These are phyloP conservation scores for Pseudogymnoascus sp. DNA, from an alignment of 2,329 filamentous ascomycete genomes.

Conservation along the genomic window DNA sequence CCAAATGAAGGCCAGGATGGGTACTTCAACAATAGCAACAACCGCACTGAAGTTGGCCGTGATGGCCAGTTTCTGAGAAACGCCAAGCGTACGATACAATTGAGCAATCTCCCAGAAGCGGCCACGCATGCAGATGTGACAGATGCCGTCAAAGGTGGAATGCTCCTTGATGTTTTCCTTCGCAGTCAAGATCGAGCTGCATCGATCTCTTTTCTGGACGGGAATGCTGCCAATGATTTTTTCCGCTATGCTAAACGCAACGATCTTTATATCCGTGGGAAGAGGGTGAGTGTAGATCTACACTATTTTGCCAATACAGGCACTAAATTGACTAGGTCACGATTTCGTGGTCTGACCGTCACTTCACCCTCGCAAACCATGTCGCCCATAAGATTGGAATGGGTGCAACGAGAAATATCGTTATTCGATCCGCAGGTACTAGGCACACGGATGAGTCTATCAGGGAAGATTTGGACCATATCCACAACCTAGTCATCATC, in stretches of 20 bases:
- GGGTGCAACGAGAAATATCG: constrained; percentile 68
- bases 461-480: constrained; percentile 71
- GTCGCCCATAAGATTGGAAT: constrained; percentile 56
- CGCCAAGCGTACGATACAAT: constrained; percentile 51
- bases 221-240: constrained; percentile 58
- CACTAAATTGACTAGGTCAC: constrained; percentile 47
- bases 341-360: constrained; percentile 63
- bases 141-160: constrained; percentile 61
- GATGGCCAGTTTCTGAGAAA: constrained; percentile 25
- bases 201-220: constrained; percentile 64
- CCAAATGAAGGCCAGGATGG: constrained; percentile 17
- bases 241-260: constrained; percentile 56
- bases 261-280: constrained; percentile 63
- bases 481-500: constrained; percentile 70
- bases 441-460: constrained; percentile 58
- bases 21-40: constrained; percentile 25
- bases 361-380: constrained; percentile 59
- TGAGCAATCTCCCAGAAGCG: constrained; percentile 56
- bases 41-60: constrained; percentile 18
- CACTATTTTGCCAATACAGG: neutral
- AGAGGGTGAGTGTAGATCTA: constrained; percentile 47
- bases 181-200: constrained; percentile 53
- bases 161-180: constrained; percentile 62
- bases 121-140: constrained; percentile 62
- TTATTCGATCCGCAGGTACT: constrained; percentile 55